phyloP scores from a whole-genome alignment of 2,329 filamentous ascomycete genomes.

The Neobulgaria alba region DNA sequence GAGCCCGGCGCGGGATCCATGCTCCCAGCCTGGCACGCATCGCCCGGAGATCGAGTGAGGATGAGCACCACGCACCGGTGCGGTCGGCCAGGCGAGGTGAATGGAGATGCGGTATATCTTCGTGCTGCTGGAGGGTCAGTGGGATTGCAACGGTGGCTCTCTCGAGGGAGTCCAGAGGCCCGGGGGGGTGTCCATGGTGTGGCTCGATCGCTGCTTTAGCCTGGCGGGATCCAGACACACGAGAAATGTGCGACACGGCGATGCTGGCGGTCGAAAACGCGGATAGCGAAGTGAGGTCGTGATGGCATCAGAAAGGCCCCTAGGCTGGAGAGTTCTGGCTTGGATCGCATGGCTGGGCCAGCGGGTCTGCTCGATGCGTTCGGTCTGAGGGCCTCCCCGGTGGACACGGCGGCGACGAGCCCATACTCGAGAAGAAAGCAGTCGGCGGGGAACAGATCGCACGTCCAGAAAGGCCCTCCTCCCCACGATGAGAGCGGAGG shows the following conservation, averaged over 20 bases:
- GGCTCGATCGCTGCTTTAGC: conserved; percentile 18
- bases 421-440: neutral
- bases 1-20: too few relatives aligned
- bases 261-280: neutral
- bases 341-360: neutral
- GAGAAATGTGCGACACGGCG: too few relatives aligned
- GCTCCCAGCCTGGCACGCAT: too few relatives aligned
- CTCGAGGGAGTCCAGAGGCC: too few relatives aligned
- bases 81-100: too few relatives aligned
- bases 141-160: too few relatives aligned
- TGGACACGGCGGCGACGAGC: conserved; percentile 14
- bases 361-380: conserved; percentile 5
- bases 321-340: neutral
- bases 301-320: neutral
- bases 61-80: too few relatives aligned
- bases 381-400: conserved; percentile 14
- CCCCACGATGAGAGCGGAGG: conserved; percentile 4
- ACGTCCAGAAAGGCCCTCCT: conserved; percentile 6
- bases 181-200: too few relatives aligned
- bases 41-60: too few relatives aligned
- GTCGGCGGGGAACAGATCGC: conserved; percentile 1
- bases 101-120: too few relatives aligned
- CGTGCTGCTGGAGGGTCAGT: too few relatives aligned
- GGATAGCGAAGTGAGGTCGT: conserved; percentile 1
- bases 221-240: too few relatives aligned